phyloP scores from a whole-genome alignment of 768 basidiomycete species.

The Agrocybe praecox region DNA sequence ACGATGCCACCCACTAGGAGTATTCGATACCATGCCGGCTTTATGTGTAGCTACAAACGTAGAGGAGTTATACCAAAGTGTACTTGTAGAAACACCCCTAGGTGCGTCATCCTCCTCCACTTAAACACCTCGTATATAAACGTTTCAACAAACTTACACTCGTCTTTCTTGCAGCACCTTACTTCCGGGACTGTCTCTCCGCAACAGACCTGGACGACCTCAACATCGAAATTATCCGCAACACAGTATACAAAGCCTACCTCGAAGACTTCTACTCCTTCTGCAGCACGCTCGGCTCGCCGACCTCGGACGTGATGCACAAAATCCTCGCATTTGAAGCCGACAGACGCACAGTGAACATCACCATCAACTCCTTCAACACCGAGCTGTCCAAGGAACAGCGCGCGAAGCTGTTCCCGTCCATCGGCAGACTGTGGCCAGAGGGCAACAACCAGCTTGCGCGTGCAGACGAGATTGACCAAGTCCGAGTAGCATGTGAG shows the following conservation, averaged over 20 bases:
- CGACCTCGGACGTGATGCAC: constrained; percentile 92
- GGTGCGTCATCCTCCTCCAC: constrained; percentile 54
- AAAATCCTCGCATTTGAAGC: constrained; percentile 94
- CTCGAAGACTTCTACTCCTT: constrained; percentile 96
- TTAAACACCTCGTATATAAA: not conserved
- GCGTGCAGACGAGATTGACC: constrained; percentile 92
- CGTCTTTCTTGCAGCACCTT: constrained; percentile 61
- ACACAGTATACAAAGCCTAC: constrained; percentile 98
- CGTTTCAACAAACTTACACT: not conserved
- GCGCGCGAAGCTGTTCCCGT: constrained; percentile 91
- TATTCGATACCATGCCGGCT: constrained; percentile 98
- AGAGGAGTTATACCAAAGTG: constrained; percentile 96
- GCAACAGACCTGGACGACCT: constrained; percentile 97
- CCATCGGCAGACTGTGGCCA: constrained; percentile 91
- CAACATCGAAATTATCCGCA: constrained; percentile 99
- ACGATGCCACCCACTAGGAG: constrained; percentile 94
- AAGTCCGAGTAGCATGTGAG: constrained; percentile 87
- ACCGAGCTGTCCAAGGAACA: constrained; percentile 95
- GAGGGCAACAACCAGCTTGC: constrained; percentile 95
- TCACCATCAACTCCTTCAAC: constrained; percentile 98
- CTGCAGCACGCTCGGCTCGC: constrained; percentile 75
- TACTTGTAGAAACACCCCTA: constrained; percentile 95
- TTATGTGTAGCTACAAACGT: constrained; percentile 99
- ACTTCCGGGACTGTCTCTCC: constrained; percentile 94
- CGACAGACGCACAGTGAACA: constrained; percentile 95